A percentile compares a stretch with the other conserved stretches of the same genome.
phyloP scores from a whole-genome alignment of 2,329 filamentous ascomycete genomes.

The Sarocladium strictum region DNA sequence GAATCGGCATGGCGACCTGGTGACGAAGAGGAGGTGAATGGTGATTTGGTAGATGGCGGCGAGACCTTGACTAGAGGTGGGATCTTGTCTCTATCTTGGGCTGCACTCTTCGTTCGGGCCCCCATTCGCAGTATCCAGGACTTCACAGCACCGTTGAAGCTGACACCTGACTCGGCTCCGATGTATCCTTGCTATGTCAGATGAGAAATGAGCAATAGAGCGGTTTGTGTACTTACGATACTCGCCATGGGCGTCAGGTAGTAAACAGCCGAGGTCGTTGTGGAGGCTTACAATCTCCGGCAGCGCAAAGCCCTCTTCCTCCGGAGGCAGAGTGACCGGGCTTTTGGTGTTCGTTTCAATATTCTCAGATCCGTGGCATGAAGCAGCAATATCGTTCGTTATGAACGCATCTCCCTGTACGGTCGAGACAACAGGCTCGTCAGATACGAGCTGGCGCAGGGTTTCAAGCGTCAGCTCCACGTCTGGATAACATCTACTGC shows the following conservation, averaged over 20 bases:
- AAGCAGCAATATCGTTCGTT: no score
- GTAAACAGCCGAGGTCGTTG: not conserved
- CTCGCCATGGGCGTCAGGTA: not conserved
- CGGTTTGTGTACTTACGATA: not conserved
- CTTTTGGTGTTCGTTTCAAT: not conserved
- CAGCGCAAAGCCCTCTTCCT: not conserved
- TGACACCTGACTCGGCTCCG: not conserved
- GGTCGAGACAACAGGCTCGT: no score
- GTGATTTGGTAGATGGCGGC: not conserved
- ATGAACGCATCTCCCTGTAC: no score
- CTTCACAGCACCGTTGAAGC: not conserved
- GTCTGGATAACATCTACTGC: not conserved
- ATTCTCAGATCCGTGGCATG: not conserved
- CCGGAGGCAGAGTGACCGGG: not conserved
- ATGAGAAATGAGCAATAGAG: not conserved
- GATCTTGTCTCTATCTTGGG: constrained; percentile 5
- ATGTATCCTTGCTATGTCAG: not conserved
- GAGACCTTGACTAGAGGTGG: not conserved
- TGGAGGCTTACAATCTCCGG: not conserved
- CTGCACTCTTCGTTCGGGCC: not conserved
- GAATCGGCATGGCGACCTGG: not conserved
- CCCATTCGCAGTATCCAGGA: not conserved
- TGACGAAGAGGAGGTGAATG: not conserved
- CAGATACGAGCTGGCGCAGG: not conserved
- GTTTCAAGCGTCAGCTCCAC: not conserved